phyloP scores from a whole-genome alignment of 2,329 filamentous ascomycete species.

The Claviceps sp. region DNA sequence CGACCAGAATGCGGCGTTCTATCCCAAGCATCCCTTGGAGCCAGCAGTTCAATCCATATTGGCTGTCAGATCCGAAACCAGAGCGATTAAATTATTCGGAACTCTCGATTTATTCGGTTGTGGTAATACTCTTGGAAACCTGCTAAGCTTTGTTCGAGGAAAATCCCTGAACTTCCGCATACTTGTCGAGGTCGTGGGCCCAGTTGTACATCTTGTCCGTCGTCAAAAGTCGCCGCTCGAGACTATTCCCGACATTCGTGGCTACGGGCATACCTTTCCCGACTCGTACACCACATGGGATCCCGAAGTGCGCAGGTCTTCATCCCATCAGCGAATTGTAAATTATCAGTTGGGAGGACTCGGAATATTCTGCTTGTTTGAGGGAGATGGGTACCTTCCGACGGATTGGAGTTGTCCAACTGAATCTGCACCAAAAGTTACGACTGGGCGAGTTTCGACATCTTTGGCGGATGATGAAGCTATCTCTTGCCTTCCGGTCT shows the following conservation, averaged over 20 bases:
- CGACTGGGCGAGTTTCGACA: not conserved
- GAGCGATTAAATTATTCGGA: too few relatives aligned
- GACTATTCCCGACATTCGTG: conserved; percentile 38
- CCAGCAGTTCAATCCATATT: conserved; percentile 31
- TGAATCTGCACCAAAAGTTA: too few relatives aligned
- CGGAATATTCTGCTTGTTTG: conserved; percentile 15
- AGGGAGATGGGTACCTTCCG: conserved; percentile 16
- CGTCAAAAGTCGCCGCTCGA: conserved; percentile 47
- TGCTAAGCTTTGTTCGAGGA: conserved; percentile 38
- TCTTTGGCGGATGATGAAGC: not conserved
- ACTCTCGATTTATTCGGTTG: conserved; percentile 42
- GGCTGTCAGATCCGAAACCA: conserved; percentile 6
- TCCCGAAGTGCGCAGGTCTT: conserved; percentile 35
- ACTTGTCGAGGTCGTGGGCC: conserved; percentile 35
- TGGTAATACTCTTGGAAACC: conserved; percentile 42
- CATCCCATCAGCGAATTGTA: conserved; percentile 41
- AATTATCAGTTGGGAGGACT: conserved; percentile 7
- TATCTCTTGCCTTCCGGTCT: not conserved
- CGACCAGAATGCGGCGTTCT: conserved; percentile 39
- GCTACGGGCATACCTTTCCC: conserved; percentile 54
- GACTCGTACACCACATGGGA: conserved; percentile 55
- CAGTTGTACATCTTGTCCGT: conserved; percentile 46
- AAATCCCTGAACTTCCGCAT: conserved; percentile 39
- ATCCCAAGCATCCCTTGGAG: conserved; percentile 35
- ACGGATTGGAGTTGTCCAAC: not conserved